Evolutionary conservation across 2,329 filamentous ascomycete species (phyloP), one percentile per base, ranked within the genome.

Genomic region (Paramyrothecium sp.): DNA sequence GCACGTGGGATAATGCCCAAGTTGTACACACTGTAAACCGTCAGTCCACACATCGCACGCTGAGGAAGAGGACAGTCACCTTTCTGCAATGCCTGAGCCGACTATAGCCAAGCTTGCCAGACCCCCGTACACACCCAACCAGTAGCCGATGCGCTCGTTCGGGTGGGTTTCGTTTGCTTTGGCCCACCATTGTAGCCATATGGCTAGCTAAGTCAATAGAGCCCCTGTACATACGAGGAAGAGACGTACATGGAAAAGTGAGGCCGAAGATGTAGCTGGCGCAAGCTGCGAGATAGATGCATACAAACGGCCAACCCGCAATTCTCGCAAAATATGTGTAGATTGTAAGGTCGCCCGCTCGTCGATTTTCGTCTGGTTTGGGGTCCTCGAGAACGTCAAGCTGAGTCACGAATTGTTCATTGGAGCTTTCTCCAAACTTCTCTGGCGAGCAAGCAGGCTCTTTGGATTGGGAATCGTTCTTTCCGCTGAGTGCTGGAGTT

Each of bases 181-280:
- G 19, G 63, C 62, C 65, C 66, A 66, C 62, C 63, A 63, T 51
- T 67, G 60, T 12, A 67, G 26, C 66, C 65, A 68, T 12, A 67
- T 51, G 17, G 61, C 63, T 67, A 5, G 7, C 16, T 17, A 41
- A 57, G 12, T 49, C 20, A 49, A n/a, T 49, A 4, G 13, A 46
- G 13, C 13, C 41, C 41, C 41, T n/a, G n/a, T n/a, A n/a, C n/a
- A 48, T 48, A n/a, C 44, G 20, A n/a, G n/a, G 44, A 11, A 17
- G 13, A 19, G 10, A 51, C 59, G 21, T 56, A 65, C 61, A 64
- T 13, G 61, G 59, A 33, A 64, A 65, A 12, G 54, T 64, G n/a
- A 61, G 56, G 19, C 63, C 61, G 23, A 63, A 64, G 3, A 63
- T 61, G 41, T 61, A 64, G 5, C 49, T 48, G 8, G 56, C 57